Evolutionary conservation across 495 filamentous ascomycete species (phyloP), one percentile per base, ranked within the genome.

Genomic region (Cryomyces antarcticus): DNA sequence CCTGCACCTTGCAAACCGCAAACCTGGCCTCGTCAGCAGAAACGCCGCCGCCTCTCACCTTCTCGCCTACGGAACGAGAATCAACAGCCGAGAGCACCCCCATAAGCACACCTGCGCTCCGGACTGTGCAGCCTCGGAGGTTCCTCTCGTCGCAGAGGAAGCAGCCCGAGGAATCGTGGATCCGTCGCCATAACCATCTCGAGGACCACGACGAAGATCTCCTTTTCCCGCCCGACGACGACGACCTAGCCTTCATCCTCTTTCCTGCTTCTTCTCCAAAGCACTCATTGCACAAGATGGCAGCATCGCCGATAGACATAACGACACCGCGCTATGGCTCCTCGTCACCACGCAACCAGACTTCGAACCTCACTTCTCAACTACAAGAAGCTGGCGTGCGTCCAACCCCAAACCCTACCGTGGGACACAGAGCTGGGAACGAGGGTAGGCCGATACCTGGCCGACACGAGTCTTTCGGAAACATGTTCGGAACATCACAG

Each of bases 391-490:
- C 62, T 45, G 62, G 44, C 48, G 66, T 54, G 46, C 30, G 49
- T 11, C 50, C 37, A 27, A 34, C 50, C 28, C 33, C 55, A 9
- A 53, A 50, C 7, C 47, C 53, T 30, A 55, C 48, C 33, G 44
- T 54, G 17, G 52, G 45, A 37, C 39, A 24, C 9, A 24, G 63
- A 50, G 54, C 61, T 46, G 50, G 62, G 28, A 57, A 60, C 45
- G 59, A 64, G 43, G 57, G 61, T 54, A 63, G 72, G 62, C 58
- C 74, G 65, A 62, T 74, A 61, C 64, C 74, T 62, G 60, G 70
- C 52, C 62, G 73, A 57, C 66, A 87, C 59, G 82, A 86, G 56
- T 88, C 83, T 37, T 74, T 88, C 57, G 72, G 63, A 40, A 63
- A 62, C 33, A 60, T 62, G 39, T 53, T 52, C 12, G 50, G 50